These are phyloP conservation scores for Malus orientalis DNA, from an alignment of 306 rosid species.

Conservation along the genomic window DNA sequence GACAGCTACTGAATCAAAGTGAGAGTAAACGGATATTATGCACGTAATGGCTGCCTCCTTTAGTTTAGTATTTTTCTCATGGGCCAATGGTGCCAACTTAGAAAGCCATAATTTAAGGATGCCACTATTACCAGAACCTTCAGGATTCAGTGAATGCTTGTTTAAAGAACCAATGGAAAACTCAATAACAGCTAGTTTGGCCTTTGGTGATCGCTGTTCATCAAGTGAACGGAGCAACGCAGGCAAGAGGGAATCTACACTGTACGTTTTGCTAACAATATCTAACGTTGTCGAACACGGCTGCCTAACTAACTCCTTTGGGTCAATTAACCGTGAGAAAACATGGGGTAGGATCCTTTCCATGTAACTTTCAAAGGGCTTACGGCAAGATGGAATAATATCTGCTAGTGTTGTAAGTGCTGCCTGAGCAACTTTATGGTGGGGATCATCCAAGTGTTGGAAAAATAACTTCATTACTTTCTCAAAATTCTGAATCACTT, in stretches of 20 bases:
- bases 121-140: slow-evolving; percentile 82
- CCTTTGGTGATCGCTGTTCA: slow-evolving; percentile 98
- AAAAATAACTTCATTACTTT: slow-evolving; percentile 98
- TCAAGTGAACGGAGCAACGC: slow-evolving; percentile 93
- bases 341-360: slow-evolving; percentile 97
- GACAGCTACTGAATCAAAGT: slow-evolving; percentile 83
- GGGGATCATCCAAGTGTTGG: slow-evolving; percentile 98
- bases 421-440: slow-evolving; percentile 98
- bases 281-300: slow-evolving; percentile 79
- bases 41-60: slow-evolving; percentile 96
- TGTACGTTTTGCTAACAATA: slow-evolving; percentile 76
- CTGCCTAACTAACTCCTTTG: slow-evolving; percentile 91
- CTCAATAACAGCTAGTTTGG: slow-evolving; percentile 96
- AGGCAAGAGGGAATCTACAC: slow-evolving; percentile 83
- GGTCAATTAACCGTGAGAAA: slow-evolving; percentile 93
- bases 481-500: slow-evolving; percentile 85
- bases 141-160: slow-evolving; percentile 70
- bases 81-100: slow-evolving; percentile 78
- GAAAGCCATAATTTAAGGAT: slow-evolving; percentile 93
- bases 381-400: slow-evolving; percentile 78
- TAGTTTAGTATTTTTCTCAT: slow-evolving; percentile 82
- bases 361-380: slow-evolving; percentile 91
- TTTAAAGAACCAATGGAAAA: slow-evolving; percentile 79
- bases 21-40: slow-evolving; percentile 89
- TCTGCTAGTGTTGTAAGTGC: slow-evolving; percentile 96